Evolutionary conservation across 257 asterid species (phyloP), one percentile per base, ranked within the genome.

Genomic region (Nicotiana paniculata): DNA sequence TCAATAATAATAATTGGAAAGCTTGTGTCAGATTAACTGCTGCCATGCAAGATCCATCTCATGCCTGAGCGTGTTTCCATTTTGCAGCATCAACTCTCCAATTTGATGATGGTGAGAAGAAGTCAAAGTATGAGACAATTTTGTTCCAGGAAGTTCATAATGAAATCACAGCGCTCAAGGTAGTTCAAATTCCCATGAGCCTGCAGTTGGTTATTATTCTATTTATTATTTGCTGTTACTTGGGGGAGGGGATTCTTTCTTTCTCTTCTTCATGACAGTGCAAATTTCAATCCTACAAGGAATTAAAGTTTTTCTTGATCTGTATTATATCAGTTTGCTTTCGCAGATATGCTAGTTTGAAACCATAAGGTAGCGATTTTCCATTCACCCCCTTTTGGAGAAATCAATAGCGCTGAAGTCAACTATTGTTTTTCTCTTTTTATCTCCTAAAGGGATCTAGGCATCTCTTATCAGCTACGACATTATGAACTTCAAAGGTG

Each of bases 121-220:
- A 92, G 86, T 85, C 87, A 89, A 91, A 82, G 89, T 94, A 90
- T 83, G 89, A 85, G 86, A 86, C 87, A 81, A 79, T 96, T 87
- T 94, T 93, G 62, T 96, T 96, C 84, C 87, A 65, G 78, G 97
- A 94, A 86, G 89, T 96, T 70, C 87, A 85, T 77, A 68, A 81
- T 83, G 97, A 94, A 80, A 81, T 93, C 78, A 84, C 77, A 46
- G 89, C 85, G 79, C 97, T 96, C 85, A 94, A 94, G 98, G 99
- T 96, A 82, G 80, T 81, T 62, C 66, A 67, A 84, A 81, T 76
- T 85, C 64, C 83, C 70, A 81, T 16, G 7, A 62, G 2, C 66
- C 61, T 72, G 48, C 81, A 81, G 33, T 85, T 76, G 65, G 51
- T 67, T 82, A 15, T 26, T 37, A 65, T 70, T 61, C 77, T 18